phyloP scores from a whole-genome alignment of 345 rosid genomes.

The Schrenkiella parvula region DNA sequence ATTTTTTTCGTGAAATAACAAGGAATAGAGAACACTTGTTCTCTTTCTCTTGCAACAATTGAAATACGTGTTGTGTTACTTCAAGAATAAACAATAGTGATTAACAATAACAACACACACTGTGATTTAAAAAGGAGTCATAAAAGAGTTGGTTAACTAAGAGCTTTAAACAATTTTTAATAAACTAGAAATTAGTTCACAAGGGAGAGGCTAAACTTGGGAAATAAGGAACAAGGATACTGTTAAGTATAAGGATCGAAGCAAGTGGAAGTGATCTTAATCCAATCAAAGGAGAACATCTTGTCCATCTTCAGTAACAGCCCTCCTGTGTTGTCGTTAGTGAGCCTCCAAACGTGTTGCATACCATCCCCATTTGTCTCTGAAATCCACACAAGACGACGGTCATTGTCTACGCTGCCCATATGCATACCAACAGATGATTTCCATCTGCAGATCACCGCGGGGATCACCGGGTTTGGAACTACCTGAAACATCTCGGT shows the following conservation, averaged over 20 bases:
- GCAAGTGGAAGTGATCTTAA: not conserved
- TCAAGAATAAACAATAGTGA: no score
- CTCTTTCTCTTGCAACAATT: no score
- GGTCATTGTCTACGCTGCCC: not conserved
- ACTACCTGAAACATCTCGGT: not conserved
- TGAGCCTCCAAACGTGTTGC: conserved; percentile 10
- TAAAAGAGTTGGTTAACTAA: no score
- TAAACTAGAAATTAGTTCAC: not conserved
- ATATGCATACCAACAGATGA: not conserved
- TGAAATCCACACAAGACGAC: not conserved
- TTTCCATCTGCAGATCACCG: no score
- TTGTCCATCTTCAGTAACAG: not conserved
- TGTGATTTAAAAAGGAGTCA: no score
- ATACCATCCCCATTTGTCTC: not conserved
- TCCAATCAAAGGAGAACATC: not conserved
- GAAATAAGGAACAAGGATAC: not conserved
- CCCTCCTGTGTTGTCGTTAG: conserved; percentile 4
- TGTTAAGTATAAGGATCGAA: no score
- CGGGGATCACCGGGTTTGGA: not conserved
- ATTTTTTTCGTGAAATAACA: no score
- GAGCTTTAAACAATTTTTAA: no score
- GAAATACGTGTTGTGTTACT: no score
- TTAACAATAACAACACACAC: no score
- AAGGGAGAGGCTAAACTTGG: not conserved
- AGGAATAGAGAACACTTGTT: no score